phyloP scores from a whole-genome alignment of 2,329 filamentous ascomycete genomes.

The Teratosphaeria gauchensis region DNA sequence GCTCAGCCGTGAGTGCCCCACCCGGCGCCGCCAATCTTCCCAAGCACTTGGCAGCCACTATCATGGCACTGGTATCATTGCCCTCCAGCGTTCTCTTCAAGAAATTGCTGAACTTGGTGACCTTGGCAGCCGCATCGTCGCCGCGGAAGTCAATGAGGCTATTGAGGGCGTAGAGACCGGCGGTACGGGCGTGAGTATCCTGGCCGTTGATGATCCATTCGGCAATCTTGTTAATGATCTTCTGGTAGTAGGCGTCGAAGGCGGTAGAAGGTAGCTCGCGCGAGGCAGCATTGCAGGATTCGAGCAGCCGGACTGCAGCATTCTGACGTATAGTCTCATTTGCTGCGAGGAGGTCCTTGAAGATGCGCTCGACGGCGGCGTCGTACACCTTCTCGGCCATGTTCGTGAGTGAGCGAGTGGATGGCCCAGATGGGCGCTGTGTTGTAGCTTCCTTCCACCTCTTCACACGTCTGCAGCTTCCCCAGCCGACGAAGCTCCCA shows the following conservation, averaged over 20 bases:
- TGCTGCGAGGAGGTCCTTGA: slow-evolving; percentile 22
- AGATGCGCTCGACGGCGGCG: slow-evolving; percentile 22
- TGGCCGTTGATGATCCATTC: slow-evolving; percentile 73
- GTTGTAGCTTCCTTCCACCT: neutral
- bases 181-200: slow-evolving; percentile 80
- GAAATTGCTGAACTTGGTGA: slow-evolving; percentile 85
- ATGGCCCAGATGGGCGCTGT: neutral
- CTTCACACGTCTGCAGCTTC: neutral
- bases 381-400: slow-evolving; percentile 22
- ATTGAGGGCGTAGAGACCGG: slow-evolving; percentile 85
- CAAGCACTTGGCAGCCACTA: slow-evolving; percentile 77
- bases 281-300: slow-evolving; percentile 22
- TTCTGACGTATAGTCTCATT: slow-evolving; percentile 18
- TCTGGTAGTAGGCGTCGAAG: slow-evolving; percentile 62
- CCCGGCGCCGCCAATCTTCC: slow-evolving; percentile 87
- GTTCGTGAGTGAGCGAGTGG: neutral
- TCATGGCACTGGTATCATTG: slow-evolving; percentile 84
- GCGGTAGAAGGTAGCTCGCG: slow-evolving; percentile 67
- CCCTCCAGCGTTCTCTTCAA: slow-evolving; percentile 80
- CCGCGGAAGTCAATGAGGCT: slow-evolving; percentile 93
- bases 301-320: slow-evolving; percentile 20
- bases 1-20: slow-evolving; percentile 84
- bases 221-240: slow-evolving; percentile 55
- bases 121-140: slow-evolving; percentile 86
- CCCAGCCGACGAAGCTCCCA: neutral